Conservation (phyloP, 2,329 filamentous ascomycete genomes). For the Mycocentrospora acerina region DNA sequence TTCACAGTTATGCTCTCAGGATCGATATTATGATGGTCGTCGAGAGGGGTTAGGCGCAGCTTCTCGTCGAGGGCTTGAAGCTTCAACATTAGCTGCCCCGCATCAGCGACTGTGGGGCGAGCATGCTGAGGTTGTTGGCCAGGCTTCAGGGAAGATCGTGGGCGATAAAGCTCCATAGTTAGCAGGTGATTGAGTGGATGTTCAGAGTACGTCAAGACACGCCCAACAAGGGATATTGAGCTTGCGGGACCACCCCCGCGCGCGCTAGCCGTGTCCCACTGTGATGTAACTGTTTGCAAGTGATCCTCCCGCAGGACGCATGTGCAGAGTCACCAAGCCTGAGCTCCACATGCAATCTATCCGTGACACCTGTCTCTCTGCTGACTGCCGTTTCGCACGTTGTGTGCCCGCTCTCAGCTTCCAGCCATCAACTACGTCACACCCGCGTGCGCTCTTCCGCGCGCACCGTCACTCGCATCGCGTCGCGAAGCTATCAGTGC, state of each 20-base stretch:
- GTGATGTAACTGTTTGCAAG: constrained; percentile 9
- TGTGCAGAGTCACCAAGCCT: constrained; percentile 11
- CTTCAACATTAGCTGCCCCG: constrained; percentile 18
- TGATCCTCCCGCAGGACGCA: constrained; percentile 9
- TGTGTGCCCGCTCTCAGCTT: not conserved
- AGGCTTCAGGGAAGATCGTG: constrained; percentile 10
- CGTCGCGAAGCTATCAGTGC: not conserved
- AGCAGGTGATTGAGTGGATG: not conserved
- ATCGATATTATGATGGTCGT: constrained; percentile 4
- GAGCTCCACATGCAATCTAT: constrained; percentile 6
- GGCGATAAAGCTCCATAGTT: constrained; percentile 9
- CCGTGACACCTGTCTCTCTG: constrained; percentile 2
- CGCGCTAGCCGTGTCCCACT: not conserved
- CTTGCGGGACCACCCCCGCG: too few species aligned
- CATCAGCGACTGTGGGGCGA: constrained; percentile 19
- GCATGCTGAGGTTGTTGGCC: constrained; percentile 6
- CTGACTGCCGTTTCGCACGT: constrained; percentile 11
- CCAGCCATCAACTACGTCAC: constrained; percentile 15
- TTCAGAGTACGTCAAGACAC: not conserved
- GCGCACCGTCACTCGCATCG: constrained; percentile 5
- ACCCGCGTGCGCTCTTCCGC: constrained; percentile 8
- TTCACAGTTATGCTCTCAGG: constrained; percentile 1
- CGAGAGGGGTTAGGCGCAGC: not conserved
- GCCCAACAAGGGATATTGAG: too few species aligned
- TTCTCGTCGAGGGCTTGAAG: constrained; percentile 23